Conservation (phyloP, 768 basidiomycete species). For the Phaeolepiota aurea region DNA sequence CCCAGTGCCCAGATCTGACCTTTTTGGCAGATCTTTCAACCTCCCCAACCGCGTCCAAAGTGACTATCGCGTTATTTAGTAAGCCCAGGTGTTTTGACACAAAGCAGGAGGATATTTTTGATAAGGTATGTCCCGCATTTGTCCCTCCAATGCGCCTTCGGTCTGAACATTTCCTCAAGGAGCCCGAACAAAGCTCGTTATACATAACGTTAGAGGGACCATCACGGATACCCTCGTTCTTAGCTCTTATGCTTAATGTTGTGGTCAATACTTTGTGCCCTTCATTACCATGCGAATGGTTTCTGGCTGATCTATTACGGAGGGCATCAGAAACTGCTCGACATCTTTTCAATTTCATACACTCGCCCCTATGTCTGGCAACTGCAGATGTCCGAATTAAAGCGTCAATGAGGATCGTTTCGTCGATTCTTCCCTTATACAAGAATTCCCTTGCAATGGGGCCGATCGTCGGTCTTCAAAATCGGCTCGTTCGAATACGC, state of each 20-base stretch:
- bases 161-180: no score
- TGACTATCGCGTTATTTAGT: conserved; percentile 31
- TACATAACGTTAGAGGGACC: no score
- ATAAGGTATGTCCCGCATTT: conserved; percentile 26
- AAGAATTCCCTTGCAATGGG: conserved; percentile 19
- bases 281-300: conserved; percentile 36
- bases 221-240: conserved; percentile 35
- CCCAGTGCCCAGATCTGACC: conserved; percentile 21
- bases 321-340: conserved; percentile 28
- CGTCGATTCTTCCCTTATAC: conserved; percentile 19
- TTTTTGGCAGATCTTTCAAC: no score
- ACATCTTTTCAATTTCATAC: conserved; percentile 32
- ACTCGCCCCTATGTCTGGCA: conserved; percentile 27
- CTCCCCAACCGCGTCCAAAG: conserved; percentile 24
- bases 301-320: conserved; percentile 39
- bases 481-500: conserved; percentile 33
- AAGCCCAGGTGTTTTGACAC: conserved; percentile 23
- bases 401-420: conserved; percentile 31
- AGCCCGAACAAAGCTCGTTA: no score
- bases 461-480: conserved; percentile 22
- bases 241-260: conserved; percentile 37
- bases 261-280: conserved; percentile 32
- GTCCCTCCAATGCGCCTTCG: no score
- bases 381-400: conserved; percentile 23
- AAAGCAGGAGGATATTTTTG: conserved; percentile 20